Conservation (phyloP, 1,284 basidiomycete species). For the Lignosus rhinocerotis region DNA sequence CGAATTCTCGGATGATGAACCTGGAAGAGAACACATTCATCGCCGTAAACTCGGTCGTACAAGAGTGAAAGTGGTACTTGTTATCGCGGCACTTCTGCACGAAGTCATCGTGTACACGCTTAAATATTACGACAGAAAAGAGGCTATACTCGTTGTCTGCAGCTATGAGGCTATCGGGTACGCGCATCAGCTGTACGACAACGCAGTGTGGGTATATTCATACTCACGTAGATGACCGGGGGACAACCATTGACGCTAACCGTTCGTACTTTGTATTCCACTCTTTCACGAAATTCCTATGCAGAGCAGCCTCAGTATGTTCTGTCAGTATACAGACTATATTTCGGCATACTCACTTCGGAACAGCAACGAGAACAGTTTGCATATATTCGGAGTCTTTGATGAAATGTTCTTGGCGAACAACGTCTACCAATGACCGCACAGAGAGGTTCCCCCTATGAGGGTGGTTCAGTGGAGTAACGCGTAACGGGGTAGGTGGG, state of each 20-base stretch:
- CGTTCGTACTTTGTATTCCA: slow-evolving; percentile 93
- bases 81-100: slow-evolving; percentile 93
- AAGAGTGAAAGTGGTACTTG: slow-evolving; percentile 61
- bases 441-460: slow-evolving; percentile 93
- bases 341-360: slow-evolving; percentile 61
- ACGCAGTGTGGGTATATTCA: neutral
- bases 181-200: slow-evolving; percentile 11
- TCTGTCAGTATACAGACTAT: neutral
- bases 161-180: slow-evolving; percentile 53
- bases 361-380: slow-evolving; percentile 92
- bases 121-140: slow-evolving; percentile 90
- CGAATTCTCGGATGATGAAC: slow-evolving; percentile 93
- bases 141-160: slow-evolving; percentile 90
- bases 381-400: slow-evolving; percentile 92
- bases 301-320: slow-evolving; percentile 18
- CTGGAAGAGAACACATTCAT: slow-evolving; percentile 35
- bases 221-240: slow-evolving; percentile 85
- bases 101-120: slow-evolving; percentile 90
- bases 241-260: slow-evolving; percentile 89
- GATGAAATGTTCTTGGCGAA: slow-evolving; percentile 82
- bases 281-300: slow-evolving; percentile 80
- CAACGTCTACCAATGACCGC: slow-evolving; percentile 83
- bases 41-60: neutral
- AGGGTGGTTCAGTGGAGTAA: neutral
- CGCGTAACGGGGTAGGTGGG: slow-evolving; percentile 3